Evolutionary conservation across 176 grass and related monocot genomes (phyloP).

Genomic region (Ensete glaucum): DNA sequence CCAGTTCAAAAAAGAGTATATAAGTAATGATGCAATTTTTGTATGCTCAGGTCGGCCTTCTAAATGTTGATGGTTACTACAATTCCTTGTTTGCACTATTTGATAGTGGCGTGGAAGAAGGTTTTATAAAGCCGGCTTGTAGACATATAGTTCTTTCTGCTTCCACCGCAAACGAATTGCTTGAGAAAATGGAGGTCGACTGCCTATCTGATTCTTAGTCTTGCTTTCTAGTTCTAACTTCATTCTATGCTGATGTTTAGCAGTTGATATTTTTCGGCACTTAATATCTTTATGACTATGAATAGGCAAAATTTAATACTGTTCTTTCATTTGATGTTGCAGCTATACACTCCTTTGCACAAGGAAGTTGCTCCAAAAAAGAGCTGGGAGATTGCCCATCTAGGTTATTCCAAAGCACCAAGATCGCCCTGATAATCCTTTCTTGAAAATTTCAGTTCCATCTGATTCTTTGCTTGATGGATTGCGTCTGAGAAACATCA

Average conservation of each 20-base stretch:
- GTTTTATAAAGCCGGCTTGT: slow-evolving; percentile 79
- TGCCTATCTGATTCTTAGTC: neutral
- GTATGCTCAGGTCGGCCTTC: slow-evolving; percentile 27
- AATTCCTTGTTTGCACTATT: slow-evolving; percentile 77
- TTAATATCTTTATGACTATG: neutral
- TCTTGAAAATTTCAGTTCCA: neutral
- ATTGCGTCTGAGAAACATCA: neutral
- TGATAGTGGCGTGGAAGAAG: slow-evolving; percentile 68
- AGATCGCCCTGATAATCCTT: slow-evolving; percentile 17
- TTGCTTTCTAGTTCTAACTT: slow-evolving; percentile 3
- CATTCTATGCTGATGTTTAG: neutral
- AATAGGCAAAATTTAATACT: neutral
- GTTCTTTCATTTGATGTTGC: slow-evolving; percentile 9
- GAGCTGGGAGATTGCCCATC: slow-evolving; percentile 65
- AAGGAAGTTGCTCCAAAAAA: slow-evolving; percentile 46
- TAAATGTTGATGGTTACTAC: slow-evolving; percentile 99
- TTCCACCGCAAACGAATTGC: slow-evolving; percentile 56
- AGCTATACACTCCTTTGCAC: slow-evolving; percentile 69
- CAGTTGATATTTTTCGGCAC: neutral
- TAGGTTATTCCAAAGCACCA: slow-evolving; percentile 50
- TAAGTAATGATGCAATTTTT: neutral
- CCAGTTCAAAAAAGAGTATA: neutral
- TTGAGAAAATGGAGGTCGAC: slow-evolving; percentile 85
- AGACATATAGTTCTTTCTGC: slow-evolving; percentile 75
- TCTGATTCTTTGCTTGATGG: slow-evolving; percentile 16